Conservation (phyloP, 73 alveolate species). For the Paramecium primaurelia region DNA sequence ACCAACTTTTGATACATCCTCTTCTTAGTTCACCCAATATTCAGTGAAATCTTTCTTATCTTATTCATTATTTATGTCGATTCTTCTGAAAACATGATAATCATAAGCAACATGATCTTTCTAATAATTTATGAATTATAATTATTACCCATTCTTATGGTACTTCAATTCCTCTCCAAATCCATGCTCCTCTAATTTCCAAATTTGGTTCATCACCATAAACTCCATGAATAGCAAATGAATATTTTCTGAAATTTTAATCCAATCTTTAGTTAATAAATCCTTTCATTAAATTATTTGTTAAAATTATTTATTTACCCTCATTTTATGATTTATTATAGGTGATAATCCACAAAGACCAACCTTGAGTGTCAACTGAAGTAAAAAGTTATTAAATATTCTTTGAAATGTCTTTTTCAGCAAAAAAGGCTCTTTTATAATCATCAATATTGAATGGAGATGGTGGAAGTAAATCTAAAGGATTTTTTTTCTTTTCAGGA, state of each 20-base stretch:
- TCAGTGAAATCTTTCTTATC: not conserved
- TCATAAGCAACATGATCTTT: constrained; percentile 13
- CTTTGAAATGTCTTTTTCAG: constrained; percentile 69
- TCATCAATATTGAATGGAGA: constrained; percentile 72
- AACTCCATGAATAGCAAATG: constrained; percentile 85
- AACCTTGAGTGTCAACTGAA: constrained; percentile 74
- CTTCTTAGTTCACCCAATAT: constrained; percentile 7
- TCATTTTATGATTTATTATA: constrained; percentile 82
- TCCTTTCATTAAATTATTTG: constrained; percentile 76
- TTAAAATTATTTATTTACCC: constrained; percentile 67
- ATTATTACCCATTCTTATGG: constrained; percentile 50
- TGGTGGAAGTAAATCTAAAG: constrained; percentile 83
- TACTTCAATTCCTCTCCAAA: constrained; percentile 92
- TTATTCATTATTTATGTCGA: not conserved
- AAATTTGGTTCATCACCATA: constrained; percentile 92
- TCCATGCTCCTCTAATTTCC: constrained; percentile 91
- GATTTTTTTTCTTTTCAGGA: constrained; percentile 65
- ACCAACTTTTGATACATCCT: not conserved
- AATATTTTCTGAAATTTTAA: constrained; percentile 73
- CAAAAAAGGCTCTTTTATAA: constrained; percentile 74
- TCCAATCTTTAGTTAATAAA: constrained; percentile 71
- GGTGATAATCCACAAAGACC: constrained; percentile 78
- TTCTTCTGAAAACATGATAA: constrained; percentile 1
- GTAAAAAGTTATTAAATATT: constrained; percentile 67
- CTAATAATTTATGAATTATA: not conserved